Evolutionary conservation across 2,329 filamentous ascomycete species (phyloP).

Genomic region (Trichoderma simmonsii): DNA sequence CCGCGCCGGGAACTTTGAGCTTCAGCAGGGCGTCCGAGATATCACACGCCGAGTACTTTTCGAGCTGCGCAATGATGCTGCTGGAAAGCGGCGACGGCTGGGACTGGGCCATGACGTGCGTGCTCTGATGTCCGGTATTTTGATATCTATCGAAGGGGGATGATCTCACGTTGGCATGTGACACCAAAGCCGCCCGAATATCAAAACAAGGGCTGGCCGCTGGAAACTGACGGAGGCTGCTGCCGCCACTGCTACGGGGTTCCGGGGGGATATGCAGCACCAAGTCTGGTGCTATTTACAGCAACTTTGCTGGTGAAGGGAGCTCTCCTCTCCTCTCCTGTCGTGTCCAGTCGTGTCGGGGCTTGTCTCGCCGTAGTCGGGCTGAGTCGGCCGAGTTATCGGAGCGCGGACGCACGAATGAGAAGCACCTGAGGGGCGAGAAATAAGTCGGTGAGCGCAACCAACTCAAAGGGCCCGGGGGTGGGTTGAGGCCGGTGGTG

Average conservation of each 20-base stretch:
- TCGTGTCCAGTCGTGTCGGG: not conserved
- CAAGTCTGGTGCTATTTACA: not conserved
- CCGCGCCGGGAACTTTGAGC: conserved; percentile 62
- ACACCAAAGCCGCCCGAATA: not conserved
- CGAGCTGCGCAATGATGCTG: conserved; percentile 29
- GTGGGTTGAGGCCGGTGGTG: not conserved
- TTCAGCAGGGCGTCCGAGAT: conserved; percentile 72
- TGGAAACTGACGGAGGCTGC: not conserved
- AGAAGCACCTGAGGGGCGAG: not conserved
- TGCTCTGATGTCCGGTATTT: not conserved
- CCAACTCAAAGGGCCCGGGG: not conserved
- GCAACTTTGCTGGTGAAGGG: not conserved
- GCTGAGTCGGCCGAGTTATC: conserved; percentile 2
- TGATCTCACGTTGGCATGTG: conserved; percentile 6
- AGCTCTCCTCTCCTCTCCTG: not conserved
- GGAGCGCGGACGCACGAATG: conserved; percentile 1
- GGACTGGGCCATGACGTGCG: conserved; percentile 1
- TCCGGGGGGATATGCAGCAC: not conserved
- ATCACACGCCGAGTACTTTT: conserved; percentile 50
- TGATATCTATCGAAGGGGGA: not conserved
- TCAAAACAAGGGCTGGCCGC: not conserved
- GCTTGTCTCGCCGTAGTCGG: not conserved
- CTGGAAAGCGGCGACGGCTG: conserved; percentile 11
- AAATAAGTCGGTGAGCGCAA: conserved; percentile 16
- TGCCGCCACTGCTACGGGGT: not conserved